phyloP scores from a whole-genome alignment of 2,329 filamentous ascomycete species.

The Leptosphaerulina australis region DNA sequence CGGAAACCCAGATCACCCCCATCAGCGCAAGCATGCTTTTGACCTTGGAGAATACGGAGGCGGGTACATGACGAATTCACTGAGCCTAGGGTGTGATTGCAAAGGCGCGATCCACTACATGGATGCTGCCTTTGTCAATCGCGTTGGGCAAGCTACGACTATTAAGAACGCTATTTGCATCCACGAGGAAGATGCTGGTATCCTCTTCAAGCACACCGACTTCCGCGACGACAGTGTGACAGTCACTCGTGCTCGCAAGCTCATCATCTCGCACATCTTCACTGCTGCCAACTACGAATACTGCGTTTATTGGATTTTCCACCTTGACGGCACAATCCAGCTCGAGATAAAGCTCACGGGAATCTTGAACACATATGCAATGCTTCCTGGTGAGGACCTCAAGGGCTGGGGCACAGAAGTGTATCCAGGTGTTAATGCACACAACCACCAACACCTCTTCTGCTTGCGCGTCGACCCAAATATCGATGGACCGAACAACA shows the following conservation, averaged over 20 bases:
- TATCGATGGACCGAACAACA: conserved; percentile 83
- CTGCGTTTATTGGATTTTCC: conserved; percentile 85
- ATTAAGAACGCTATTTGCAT: conserved; percentile 97
- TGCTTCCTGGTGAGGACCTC: conserved; percentile 80
- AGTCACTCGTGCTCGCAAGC: conserved; percentile 82
- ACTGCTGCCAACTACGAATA: conserved; percentile 98
- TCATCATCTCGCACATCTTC: conserved; percentile 89
- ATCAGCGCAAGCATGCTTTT: conserved; percentile 82
- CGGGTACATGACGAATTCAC: conserved; percentile 82
- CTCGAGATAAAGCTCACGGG: conserved; percentile 89
- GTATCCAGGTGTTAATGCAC: conserved; percentile 87
- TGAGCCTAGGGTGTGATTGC: conserved; percentile 80
- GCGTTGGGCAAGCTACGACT: conserved; percentile 73
- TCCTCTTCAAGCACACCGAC: conserved; percentile 93
- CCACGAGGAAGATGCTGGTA: conserved; percentile 90
- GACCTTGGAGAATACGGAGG: conserved; percentile 82
- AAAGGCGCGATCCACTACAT: conserved; percentile 92
- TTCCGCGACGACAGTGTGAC: conserved; percentile 89
- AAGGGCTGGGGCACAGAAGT: conserved; percentile 91
- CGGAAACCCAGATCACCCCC: conserved; percentile 78
- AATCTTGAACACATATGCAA: conserved; percentile 88
- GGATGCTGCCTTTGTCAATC: conserved; percentile 82
- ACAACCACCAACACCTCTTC: conserved; percentile 96
- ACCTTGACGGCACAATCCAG: conserved; percentile 90
- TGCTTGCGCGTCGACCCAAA: conserved; percentile 87